Conservation (phyloP, 23 red algal genomes). For the Gracilaria domingensis region DNA sequence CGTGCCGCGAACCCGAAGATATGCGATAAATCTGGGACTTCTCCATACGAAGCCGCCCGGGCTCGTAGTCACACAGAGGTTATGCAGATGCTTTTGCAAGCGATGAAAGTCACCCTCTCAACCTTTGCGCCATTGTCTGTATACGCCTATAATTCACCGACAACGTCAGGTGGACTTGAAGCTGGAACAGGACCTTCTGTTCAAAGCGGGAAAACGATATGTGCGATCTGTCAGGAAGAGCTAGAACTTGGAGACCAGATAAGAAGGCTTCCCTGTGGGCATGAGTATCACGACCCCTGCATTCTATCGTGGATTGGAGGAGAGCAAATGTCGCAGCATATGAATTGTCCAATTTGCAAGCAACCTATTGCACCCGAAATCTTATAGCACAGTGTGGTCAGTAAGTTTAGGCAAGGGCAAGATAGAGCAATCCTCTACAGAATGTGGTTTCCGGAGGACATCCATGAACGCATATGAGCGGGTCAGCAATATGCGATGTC, state of each 20-base stretch:
- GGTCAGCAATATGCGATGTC: background rate
- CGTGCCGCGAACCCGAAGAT: slow-evolving; percentile 35
- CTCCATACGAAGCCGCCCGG: slow-evolving; percentile 30
- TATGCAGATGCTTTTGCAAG: slow-evolving; percentile 28
- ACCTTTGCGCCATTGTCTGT: slow-evolving; percentile 27
- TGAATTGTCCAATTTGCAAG: slow-evolving; percentile 43
- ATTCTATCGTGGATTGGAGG: slow-evolving; percentile 52
- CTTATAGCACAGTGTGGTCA: background rate
- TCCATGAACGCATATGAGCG: background rate
- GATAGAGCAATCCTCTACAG: background rate
- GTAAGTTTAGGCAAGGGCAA: no score
- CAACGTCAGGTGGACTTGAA: background rate
- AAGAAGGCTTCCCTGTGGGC: slow-evolving; percentile 38
- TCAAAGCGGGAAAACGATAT: background rate
- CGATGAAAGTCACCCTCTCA: slow-evolving; percentile 47
- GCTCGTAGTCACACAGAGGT: slow-evolving; percentile 25
- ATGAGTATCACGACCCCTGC: slow-evolving; percentile 38
- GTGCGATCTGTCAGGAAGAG: slow-evolving; percentile 48
- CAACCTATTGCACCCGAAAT: slow-evolving; percentile 36
- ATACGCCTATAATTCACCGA: background rate
- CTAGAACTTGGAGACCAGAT: slow-evolving; percentile 30
- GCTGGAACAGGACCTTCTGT: background rate
- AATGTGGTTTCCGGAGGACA: background rate
- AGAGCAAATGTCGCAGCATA: slow-evolving; percentile 36
- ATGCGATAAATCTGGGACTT: slow-evolving; percentile 15